Conservation (phyloP, 73 alveolate species). For the Diophrys sp. region DNA sequence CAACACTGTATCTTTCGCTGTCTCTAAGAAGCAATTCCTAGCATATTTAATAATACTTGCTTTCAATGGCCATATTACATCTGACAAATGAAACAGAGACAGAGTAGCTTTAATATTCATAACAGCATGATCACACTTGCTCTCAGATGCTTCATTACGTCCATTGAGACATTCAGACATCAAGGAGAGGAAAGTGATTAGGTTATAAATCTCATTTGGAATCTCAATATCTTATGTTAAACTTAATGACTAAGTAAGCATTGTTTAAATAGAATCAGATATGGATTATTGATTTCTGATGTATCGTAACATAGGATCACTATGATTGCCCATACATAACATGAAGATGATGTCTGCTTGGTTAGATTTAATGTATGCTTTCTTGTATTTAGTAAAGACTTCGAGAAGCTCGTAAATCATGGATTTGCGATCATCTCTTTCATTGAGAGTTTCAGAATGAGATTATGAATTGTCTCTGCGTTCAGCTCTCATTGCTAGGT, state of each 20-base stretch:
- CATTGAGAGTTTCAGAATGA: too few relatives aligned
- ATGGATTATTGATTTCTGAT: background rate
- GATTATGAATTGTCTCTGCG: background rate
- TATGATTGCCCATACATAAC: background rate
- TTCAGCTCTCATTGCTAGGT: conserved; percentile 14
- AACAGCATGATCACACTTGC: conserved; percentile 29
- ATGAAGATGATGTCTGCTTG: conserved; percentile 29
- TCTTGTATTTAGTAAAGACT: conserved; percentile 32
- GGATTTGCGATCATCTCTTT: background rate
- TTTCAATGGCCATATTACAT: conserved; percentile 53
- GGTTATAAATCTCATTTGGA: conserved; percentile 32
- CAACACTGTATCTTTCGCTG: background rate
- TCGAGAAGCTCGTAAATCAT: background rate
- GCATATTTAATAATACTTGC: conserved; percentile 20
- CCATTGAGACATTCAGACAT: conserved; percentile 42
- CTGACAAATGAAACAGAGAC: conserved; percentile 24
- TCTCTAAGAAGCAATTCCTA: background rate
- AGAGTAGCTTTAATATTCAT: conserved; percentile 7
- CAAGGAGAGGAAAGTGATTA: conserved; percentile 29
- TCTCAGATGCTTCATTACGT: conserved; percentile 39
- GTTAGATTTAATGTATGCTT: conserved; percentile 18
- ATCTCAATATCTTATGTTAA: conserved; percentile 20
- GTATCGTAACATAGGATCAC: background rate
- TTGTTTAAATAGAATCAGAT: background rate
- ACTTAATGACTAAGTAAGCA: conserved; percentile 2